Base-by-base conservation (phyloP, 2,329 filamentous ascomycete species). In the Diaporthe vexans region DNA sequence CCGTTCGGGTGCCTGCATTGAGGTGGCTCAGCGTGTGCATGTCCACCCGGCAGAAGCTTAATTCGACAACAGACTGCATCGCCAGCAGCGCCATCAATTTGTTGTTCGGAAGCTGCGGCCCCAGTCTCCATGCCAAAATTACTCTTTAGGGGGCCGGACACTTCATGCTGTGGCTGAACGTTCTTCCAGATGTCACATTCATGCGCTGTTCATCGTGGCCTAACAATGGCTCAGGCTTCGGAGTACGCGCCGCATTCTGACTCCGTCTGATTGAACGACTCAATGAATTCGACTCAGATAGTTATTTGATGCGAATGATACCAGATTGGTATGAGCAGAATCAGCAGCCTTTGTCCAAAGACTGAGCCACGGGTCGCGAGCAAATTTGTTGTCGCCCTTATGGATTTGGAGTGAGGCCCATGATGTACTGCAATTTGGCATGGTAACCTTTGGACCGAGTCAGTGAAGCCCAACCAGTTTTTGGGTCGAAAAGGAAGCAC, bases 21-120 rank as follows among this genome's bases (percentile, higher is more conserved):
- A 21, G 10, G 33, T 40, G 48, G 48, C 48, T 51, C 40, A 65
- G 19, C 43, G 6, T 6, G 17, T n/a, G 59, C n/a, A 15, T 40
- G n/a, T 10, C 46, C 63, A 15, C 21, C 11, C 52, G 37, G 33
- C 48, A 24, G n/a, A 54, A 68, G 63, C 63, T 54, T 68, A 40
- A 40, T 68, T 68, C 63, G 37, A 68, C 63, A 13, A 24, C 48
- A 29, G 33, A 35, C 24, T 40, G 46, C 48, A 40, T 26, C 7
- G n/a, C 19, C 51, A 24, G 8, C 51, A 24, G 8, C 21, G 35
- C 61, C 61, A 24, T 51, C 21, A 9, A 29, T 3, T 15, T 33
- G 15, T 43, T 43, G 4, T 46, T 15, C 29, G 1, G 29, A 15
- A 17, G 46, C 61, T 9, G 37, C 17, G 1, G 3, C 35, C 13